Conservation (phyloP, 2,329 filamentous ascomycete species). For the Venturiaceae sp. region DNA sequence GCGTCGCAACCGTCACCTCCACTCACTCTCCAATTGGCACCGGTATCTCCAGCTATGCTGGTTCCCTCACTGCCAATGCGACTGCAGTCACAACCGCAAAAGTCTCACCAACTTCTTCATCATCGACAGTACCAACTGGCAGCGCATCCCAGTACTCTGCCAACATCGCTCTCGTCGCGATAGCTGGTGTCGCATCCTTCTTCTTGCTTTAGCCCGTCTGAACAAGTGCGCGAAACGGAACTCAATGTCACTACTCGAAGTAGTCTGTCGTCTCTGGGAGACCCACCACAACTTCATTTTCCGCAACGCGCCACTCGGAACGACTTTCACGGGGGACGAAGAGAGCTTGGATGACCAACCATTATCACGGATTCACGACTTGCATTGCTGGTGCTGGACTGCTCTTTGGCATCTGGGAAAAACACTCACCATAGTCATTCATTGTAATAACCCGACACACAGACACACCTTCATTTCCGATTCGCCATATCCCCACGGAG, state of each 20-base stretch:
- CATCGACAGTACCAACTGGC: neutral
- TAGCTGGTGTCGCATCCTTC: neutral
- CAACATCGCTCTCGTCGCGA: neutral
- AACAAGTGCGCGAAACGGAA: neutral
- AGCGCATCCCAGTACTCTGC: neutral
- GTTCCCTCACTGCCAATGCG: neutral
- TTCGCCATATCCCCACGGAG: neutral
- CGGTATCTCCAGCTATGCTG: neutral
- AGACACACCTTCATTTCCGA: neutral
- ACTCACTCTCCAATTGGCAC: neutral
- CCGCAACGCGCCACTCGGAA: neutral
- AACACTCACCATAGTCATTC: neutral
- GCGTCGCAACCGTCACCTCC: constrained; percentile 2
- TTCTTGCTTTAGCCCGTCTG: neutral
- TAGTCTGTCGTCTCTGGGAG: neutral
- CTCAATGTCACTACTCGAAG: neutral
- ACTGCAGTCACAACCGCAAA: neutral
- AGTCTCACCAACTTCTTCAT: neutral
- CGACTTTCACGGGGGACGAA: neutral
- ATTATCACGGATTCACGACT: neutral
- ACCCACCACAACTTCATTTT: neutral
- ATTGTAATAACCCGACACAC: neutral
- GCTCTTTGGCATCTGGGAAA: neutral
- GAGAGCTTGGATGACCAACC: neutral
- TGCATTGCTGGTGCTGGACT: neutral